A percentile compares a stretch with the other conserved stretches of the same genome.
Evolutionary conservation across 164 flowering plant genomes (phyloP).

Genomic region (Tinospora cordifolia): DNA sequence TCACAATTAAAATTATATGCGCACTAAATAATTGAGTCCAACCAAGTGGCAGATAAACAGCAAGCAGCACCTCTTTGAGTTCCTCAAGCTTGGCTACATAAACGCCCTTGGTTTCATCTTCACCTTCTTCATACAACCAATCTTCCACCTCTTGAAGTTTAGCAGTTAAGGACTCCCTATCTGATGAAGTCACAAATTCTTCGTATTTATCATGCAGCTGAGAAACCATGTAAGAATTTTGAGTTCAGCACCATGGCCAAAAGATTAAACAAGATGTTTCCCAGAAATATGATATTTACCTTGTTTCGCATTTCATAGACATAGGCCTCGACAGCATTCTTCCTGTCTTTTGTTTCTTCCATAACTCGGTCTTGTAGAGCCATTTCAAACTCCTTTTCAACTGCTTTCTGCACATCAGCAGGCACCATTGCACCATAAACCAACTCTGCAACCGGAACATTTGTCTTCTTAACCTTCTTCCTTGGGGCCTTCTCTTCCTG

Average conservation of each 20-base stretch:
- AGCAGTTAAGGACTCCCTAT: slow-evolving; percentile 47
- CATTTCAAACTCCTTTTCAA: slow-evolving; percentile 93
- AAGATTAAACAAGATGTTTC: no score
- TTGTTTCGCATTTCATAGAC: slow-evolving; percentile 93
- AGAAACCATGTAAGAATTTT: background rate
- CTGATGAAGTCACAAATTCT: slow-evolving; percentile 57
- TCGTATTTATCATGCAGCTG: slow-evolving; percentile 79
- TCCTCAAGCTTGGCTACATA: slow-evolving; percentile 91
- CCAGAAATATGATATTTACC: slow-evolving; percentile 23
- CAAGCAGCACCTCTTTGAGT: slow-evolving; percentile 58
- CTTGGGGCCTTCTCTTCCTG: slow-evolving; percentile 59
- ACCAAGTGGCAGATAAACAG: background rate
- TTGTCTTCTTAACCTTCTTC: slow-evolving; percentile 70
- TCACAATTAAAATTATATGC: background rate
- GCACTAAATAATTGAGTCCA: background rate
- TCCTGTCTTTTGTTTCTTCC: slow-evolving; percentile 91
- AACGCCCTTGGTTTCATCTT: slow-evolving; percentile 96
- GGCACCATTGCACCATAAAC: slow-evolving; percentile 59
- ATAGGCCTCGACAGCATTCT: slow-evolving; percentile 92
- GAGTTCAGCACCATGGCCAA: no score
- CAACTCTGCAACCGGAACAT: slow-evolving; percentile 53
- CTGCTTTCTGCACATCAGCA: slow-evolving; percentile 69
- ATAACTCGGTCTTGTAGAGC: slow-evolving; percentile 86
- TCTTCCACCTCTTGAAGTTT: slow-evolving; percentile 82
- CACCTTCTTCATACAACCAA: slow-evolving; percentile 94